A percentile compares a stretch with the other conserved stretches of the same genome.
Conservation (phyloP, 441 rosid species). For the Syzygium malaccense region DNA sequence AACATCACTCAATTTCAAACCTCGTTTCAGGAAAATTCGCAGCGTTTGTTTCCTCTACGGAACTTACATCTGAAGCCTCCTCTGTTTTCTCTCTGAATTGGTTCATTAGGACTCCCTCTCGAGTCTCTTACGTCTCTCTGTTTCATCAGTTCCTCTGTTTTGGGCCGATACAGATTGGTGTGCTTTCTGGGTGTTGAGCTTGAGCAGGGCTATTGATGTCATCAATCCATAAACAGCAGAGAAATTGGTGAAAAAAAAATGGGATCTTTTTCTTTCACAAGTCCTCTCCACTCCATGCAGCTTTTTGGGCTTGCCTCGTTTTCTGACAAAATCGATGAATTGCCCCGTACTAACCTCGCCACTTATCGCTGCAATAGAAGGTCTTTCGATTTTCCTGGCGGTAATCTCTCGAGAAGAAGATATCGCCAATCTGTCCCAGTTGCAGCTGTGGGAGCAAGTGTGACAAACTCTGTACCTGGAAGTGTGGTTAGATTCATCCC, state of each 20-base stretch:
- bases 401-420: not conserved
- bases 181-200: not conserved
- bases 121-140: not conserved
- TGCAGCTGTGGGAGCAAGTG: slow-evolving; percentile 13
- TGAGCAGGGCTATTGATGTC: not conserved
- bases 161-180: not conserved
- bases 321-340: not conserved
- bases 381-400: not conserved
- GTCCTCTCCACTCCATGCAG: not conserved
- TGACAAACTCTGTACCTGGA: slow-evolving; percentile 50
- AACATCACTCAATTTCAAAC: not conserved
- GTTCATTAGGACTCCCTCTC: not conserved
- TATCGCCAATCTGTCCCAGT: not conserved
- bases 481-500: not conserved
- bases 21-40: not conserved
- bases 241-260: not conserved
- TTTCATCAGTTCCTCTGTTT: not conserved
- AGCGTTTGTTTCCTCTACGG: not conserved
- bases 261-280: slow-evolving; percentile 1
- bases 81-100: not conserved
- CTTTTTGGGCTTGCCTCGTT: not conserved
- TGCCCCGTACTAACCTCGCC: not conserved
- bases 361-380: not conserved
- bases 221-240: not conserved
- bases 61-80: not conserved